Evolutionary conservation across 202 grass and related monocot species (phyloP).

Genomic region (Schoenoplectus tabernaemontani): DNA sequence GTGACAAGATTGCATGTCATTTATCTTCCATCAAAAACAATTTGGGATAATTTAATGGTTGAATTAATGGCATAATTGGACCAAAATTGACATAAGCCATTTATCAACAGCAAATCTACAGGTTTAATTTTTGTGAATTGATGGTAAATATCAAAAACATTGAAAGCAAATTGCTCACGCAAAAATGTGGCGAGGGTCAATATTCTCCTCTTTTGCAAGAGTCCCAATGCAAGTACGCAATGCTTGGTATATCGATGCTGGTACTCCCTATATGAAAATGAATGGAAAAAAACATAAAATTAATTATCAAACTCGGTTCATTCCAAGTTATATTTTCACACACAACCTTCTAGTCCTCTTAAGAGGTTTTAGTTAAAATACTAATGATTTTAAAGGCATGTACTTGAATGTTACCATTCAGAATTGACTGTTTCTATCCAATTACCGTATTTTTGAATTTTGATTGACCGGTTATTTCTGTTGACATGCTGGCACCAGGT

Average conservation of each 20-base stretch:
- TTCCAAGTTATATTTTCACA: not conserved
- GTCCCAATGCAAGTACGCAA: conserved; percentile 22
- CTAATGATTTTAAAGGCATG: not conserved
- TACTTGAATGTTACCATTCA: conserved; percentile 1
- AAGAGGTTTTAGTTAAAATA: not conserved
- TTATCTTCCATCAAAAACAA: not conserved
- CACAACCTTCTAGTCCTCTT: not conserved
- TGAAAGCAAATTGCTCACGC: conserved; percentile 19
- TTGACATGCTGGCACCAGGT: conserved; percentile 23
- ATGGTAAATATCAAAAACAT: not conserved
- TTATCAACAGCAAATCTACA: not conserved
- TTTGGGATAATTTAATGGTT: not conserved
- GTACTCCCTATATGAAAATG: not conserved
- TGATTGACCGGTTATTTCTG: conserved; percentile 26
- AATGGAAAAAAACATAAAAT: not conserved
- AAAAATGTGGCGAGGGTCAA: conserved; percentile 32
- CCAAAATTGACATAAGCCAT: not conserved
- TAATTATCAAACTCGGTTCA: not conserved
- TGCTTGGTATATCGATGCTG: conserved; percentile 35
- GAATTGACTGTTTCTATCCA: not conserved
- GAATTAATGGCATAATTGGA: not conserved
- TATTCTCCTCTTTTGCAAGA: conserved; percentile 28
- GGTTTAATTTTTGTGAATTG: not conserved
- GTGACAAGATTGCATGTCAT: too few species aligned
- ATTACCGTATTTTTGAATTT: conserved; percentile 37